phyloP scores from a whole-genome alignment of 2,329 filamentous ascomycete species.

The Cercospora berteroae region DNA sequence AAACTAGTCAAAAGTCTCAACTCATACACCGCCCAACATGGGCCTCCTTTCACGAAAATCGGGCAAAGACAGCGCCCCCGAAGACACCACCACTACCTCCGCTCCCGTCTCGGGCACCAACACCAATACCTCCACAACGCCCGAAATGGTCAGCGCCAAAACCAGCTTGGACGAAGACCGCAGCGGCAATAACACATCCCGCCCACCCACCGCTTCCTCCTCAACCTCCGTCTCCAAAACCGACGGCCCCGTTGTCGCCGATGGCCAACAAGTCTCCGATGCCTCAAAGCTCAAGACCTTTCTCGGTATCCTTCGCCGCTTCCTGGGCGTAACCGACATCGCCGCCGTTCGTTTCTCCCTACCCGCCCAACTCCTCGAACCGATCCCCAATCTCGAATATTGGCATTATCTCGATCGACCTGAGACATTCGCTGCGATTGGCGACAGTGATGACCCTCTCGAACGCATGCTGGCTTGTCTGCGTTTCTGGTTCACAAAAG shows the following conservation, averaged over 20 bases:
- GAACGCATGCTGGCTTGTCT: slow-evolving; percentile 93
- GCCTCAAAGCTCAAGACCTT: slow-evolving; percentile 88
- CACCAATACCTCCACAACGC: slow-evolving; percentile 10
- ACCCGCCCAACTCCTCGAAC: slow-evolving; percentile 91
- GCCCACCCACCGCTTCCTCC: background rate
- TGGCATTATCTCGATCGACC: slow-evolving; percentile 98
- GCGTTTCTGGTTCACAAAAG: slow-evolving; percentile 98
- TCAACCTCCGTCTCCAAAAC: background rate
- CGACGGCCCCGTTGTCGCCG: slow-evolving; percentile 17
- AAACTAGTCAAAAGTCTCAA: background rate
- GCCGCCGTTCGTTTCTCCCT: slow-evolving; percentile 94
- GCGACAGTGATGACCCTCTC: slow-evolving; percentile 84
- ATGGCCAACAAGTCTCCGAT: slow-evolving; percentile 63
- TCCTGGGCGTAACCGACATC: slow-evolving; percentile 94
- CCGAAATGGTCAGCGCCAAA: slow-evolving; percentile 10
- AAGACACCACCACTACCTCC: background rate
- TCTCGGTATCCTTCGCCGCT: slow-evolving; percentile 82
- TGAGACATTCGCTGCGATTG: slow-evolving; percentile 80
- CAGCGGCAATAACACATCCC: background rate
- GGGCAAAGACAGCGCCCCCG: slow-evolving; percentile 8
- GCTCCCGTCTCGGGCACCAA: background rate
- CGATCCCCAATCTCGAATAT: slow-evolving; percentile 95
- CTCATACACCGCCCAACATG: slow-evolving; percentile 4
- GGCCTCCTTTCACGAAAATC: slow-evolving; percentile 8
- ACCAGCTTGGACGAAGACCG: slow-evolving; percentile 12